These are phyloP conservation scores for Neobulgaria alba DNA, from an alignment of 2,329 filamentous ascomycete genomes.

Conservation along the genomic window DNA sequence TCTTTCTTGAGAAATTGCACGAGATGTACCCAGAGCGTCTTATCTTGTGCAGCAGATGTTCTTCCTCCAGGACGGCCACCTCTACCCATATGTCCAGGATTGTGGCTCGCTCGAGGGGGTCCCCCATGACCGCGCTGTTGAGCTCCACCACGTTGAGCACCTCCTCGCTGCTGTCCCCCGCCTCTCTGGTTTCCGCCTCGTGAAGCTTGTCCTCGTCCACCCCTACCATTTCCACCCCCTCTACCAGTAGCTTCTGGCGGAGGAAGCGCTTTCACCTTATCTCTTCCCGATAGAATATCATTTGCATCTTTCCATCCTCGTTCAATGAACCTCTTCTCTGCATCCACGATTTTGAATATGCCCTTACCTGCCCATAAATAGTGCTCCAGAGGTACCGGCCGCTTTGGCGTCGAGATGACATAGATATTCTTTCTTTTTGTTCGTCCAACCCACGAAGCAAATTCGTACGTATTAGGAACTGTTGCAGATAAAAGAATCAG, in stretches of 20 bases:
- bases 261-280: slow-evolving; percentile 55
- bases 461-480: slow-evolving; percentile 94
- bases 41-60: slow-evolving; percentile 86
- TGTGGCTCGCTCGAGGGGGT: slow-evolving; percentile 41
- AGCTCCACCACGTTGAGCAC: slow-evolving; percentile 36
- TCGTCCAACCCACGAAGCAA: slow-evolving; percentile 94
- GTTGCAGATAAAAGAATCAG: slow-evolving; percentile 92
- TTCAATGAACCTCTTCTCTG: slow-evolving; percentile 85
- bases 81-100: slow-evolving; percentile 79
- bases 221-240: slow-evolving; percentile 44
- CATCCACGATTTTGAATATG: slow-evolving; percentile 89
- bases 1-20: slow-evolving; percentile 86
- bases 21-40: slow-evolving; percentile 92
- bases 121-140: slow-evolving; percentile 45
- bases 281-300: slow-evolving; percentile 68
- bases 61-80: slow-evolving; percentile 78
- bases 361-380: slow-evolving; percentile 92
- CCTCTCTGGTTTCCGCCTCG: slow-evolving; percentile 42
- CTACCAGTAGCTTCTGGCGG: slow-evolving; percentile 30
- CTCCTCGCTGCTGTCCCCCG: slow-evolving; percentile 37
- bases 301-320: slow-evolving; percentile 94
- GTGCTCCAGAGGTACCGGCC: slow-evolving; percentile 90
- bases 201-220: slow-evolving; percentile 44
- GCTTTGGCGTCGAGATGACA: slow-evolving; percentile 93
- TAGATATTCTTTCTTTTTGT: slow-evolving; percentile 99